Evolutionary conservation across 257 asterid species (phyloP).

Genomic region (Solanum bulbocastanum): DNA sequence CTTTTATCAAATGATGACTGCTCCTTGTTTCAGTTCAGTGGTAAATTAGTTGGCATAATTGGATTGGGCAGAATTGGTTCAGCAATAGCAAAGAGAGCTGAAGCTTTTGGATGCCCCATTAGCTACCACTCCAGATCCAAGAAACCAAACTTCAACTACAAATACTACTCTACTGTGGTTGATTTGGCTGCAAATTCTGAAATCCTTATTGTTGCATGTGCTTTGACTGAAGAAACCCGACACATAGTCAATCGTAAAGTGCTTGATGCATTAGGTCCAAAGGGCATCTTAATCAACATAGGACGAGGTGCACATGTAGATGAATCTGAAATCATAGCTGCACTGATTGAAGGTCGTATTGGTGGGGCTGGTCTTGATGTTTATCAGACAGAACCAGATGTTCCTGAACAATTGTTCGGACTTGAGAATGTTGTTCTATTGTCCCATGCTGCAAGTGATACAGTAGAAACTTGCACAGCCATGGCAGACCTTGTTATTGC

Average conservation of each 20-base stretch:
- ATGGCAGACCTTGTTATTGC: slow-evolving; percentile 76
- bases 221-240: slow-evolving; percentile 50
- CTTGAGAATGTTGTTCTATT: slow-evolving; percentile 52
- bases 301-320: slow-evolving; percentile 66
- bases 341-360: slow-evolving; percentile 54
- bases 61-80: slow-evolving; percentile 86
- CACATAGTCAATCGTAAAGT: slow-evolving; percentile 51
- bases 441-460: slow-evolving; percentile 66
- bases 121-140: slow-evolving; percentile 55
- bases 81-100: slow-evolving; percentile 70
- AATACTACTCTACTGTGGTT: slow-evolving; percentile 27
- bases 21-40: slow-evolving; percentile 52
- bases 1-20: neutral
- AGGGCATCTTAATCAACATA: slow-evolving; percentile 60
- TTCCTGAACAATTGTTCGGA: slow-evolving; percentile 38
- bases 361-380: slow-evolving; percentile 96
- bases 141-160: slow-evolving; percentile 41
- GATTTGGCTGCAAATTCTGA: slow-evolving; percentile 51
- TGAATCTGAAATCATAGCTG: slow-evolving; percentile 56
- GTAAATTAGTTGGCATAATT: slow-evolving; percentile 60
- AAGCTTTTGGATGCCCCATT: slow-evolving; percentile 64
- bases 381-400: slow-evolving; percentile 62
- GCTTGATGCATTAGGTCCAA: slow-evolving; percentile 56
- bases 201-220: slow-evolving; percentile 53
- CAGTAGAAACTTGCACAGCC: slow-evolving; percentile 44